A percentile compares a stretch with the other conserved stretches of the same genome.
phyloP scores from a whole-genome alignment of 345 rosid genomes.

The Eucalyptus viminalis region DNA sequence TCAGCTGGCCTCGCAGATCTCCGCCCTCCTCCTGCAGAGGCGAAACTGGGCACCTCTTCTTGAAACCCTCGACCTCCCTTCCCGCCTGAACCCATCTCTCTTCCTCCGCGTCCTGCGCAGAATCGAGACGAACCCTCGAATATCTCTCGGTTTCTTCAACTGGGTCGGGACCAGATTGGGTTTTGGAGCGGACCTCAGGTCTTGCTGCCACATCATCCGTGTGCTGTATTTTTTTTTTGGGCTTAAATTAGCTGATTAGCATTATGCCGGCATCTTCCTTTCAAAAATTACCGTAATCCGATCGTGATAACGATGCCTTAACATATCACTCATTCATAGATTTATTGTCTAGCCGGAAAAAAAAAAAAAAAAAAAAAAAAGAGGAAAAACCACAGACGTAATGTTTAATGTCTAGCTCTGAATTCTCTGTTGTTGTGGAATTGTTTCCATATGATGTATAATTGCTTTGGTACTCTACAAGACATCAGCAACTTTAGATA shows the following conservation, averaged over 20 bases:
- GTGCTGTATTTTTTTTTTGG: not conserved
- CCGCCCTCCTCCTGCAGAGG: constrained; percentile 45
- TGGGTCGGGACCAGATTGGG: constrained; percentile 28
- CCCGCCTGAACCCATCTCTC: constrained; percentile 26
- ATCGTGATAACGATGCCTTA: not conserved
- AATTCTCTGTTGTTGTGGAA: too few relatives aligned
- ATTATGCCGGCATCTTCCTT: not conserved
- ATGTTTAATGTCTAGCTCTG: not conserved
- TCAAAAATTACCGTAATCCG: not conserved
- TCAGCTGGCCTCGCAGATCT: constrained; percentile 30
- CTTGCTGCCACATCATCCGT: constrained; percentile 29
- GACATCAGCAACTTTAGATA: too few relatives aligned
- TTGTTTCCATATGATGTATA: too few relatives aligned
- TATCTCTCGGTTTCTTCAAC: constrained; percentile 46
- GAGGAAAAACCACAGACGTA: not conserved
- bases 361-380: not conserved
- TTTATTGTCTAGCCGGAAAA: not conserved
- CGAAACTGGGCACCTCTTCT: constrained; percentile 33
- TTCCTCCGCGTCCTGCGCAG: constrained; percentile 38
- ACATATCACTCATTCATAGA: not conserved
- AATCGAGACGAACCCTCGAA: constrained; percentile 24
- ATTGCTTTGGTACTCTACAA: too few relatives aligned
- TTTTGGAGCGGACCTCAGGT: constrained; percentile 44
- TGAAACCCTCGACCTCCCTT: constrained; percentile 18
- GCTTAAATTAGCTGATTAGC: not conserved